Evolutionary conservation across 108 stramenopile genomes (phyloP).

Genomic region (Schizochytrium sp.): DNA sequence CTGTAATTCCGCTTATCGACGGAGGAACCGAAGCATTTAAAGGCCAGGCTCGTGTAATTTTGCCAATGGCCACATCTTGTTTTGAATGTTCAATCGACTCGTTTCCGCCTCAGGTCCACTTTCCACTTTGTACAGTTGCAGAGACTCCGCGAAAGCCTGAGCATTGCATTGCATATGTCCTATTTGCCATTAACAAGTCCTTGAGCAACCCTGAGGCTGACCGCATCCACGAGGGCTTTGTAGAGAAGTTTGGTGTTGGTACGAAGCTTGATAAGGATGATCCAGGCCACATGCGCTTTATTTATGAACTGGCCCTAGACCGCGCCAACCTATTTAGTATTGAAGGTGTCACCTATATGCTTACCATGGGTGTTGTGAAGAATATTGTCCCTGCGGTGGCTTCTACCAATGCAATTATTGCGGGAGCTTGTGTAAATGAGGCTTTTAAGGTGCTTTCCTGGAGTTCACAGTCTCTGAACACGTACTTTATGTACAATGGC

Average conservation of each 20-base stretch:
- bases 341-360: constrained; percentile 84
- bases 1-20: constrained; percentile 96
- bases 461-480: constrained; percentile 91
- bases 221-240: constrained; percentile 21
- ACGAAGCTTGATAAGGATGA: constrained; percentile 91
- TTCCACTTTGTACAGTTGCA: constrained; percentile 98
- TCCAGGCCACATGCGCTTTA: constrained; percentile 91
- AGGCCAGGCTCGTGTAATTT: constrained; percentile 96
- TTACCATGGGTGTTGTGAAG: constrained; percentile 97
- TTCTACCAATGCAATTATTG: constrained; percentile 98
- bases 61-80: constrained; percentile 95
- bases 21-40: constrained; percentile 99
- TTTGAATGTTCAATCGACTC: constrained; percentile 96
- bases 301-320: constrained; percentile 88
- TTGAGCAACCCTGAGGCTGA: constrained; percentile 33
- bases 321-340: constrained; percentile 88
- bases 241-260: constrained; percentile 52
- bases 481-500: constrained; percentile 81
- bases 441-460: constrained; percentile 92
- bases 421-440: constrained; percentile 93
- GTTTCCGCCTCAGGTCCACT: constrained; percentile 92
- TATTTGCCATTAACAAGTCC: constrained; percentile 19
- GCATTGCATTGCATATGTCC: constrained; percentile 97
- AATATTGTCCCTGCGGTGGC: constrained; percentile 99
- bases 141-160: constrained; percentile 97